These are phyloP conservation scores for Paecilomyces niveus DNA, from an alignment of 2,329 filamentous ascomycete species.

Conservation along the genomic window DNA sequence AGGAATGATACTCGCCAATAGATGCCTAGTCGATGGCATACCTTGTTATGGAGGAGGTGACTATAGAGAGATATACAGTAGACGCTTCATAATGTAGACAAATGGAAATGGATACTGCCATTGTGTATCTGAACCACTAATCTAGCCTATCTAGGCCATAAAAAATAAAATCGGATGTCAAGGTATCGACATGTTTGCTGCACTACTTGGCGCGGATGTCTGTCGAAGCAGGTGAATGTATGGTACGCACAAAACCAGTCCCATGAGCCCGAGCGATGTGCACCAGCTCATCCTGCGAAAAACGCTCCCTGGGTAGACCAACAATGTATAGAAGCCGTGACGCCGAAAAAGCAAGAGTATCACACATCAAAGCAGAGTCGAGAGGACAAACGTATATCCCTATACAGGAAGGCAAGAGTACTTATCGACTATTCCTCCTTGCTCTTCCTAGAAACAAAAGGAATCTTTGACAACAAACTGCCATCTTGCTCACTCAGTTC, in stretches of 20 bases:
- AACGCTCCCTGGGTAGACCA: not conserved
- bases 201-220: not conserved
- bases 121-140: not conserved
- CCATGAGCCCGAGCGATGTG: not conserved
- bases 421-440: slow-evolving; percentile 6
- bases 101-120: not conserved
- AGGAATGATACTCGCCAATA: no score
- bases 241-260: not conserved
- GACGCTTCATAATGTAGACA: no score
- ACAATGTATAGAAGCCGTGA: not conserved
- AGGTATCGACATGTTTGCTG: not conserved
- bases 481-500: slow-evolving; percentile 5
- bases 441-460: slow-evolving; percentile 8
- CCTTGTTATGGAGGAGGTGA: no score
- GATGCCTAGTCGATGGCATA: no score
- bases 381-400: not conserved
- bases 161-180: not conserved
- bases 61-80: no score
- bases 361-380: not conserved
- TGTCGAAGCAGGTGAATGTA: not conserved
- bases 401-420: not conserved
- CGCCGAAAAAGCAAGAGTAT: not conserved
- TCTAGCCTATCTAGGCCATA: not conserved
- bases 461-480: not conserved
- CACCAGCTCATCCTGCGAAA: not conserved